Evolutionary conservation across 352 stramenopile species (phyloP), one percentile per base, ranked within the genome.

Genomic region (Aphanomyces invadans): DNA sequence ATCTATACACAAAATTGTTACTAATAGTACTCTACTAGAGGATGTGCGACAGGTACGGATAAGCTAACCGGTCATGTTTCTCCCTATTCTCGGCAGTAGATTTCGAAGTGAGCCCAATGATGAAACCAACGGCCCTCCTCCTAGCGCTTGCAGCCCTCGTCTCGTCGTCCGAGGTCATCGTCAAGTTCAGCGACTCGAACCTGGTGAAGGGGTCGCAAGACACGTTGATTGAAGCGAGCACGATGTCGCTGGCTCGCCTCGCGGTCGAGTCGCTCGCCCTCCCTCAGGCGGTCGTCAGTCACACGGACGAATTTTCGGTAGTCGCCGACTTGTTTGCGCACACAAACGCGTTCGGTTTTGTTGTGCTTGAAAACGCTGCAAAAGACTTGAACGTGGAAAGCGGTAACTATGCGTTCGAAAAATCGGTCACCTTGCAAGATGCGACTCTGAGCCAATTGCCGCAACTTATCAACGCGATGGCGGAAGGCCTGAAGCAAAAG

Each of bases 341-440:
- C 38, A 49, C 49, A 3, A 25, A 59, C 29, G 60, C 28, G 28
- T 67, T 57, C 29, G 60, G 60, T 32, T 51, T 67, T 45, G 44
- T 67, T n/a, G 38, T 67, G 12, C 19, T 67, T n/a, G 60, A 67
- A 33, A 51, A 51, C 25, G 42, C 38, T 4, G 32, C 21, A 12
- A 23, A 29, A 7, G 33, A 28, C 29, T 7, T 67, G 4, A 32
- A 15, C 10, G 2, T 46, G 9, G 23, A 45, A 4, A 57, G 57
- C 21, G 60, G 39, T 12, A 26, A 57, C 25, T 67, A 67, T 26
- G 38, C 60, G 1, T 67, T 67, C 45, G 42, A 67, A 44, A 67
- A 67, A 44, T 59, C 49, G 7, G 38, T 67, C 42, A 32, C n/a
- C 23, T 21, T 67, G 15, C 19, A 59, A 11, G 60, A 67, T 4